These are phyloP conservation scores for Claviceps sp. DNA, from an alignment of 2,329 filamentous ascomycete species.

Conservation along the genomic window DNA sequence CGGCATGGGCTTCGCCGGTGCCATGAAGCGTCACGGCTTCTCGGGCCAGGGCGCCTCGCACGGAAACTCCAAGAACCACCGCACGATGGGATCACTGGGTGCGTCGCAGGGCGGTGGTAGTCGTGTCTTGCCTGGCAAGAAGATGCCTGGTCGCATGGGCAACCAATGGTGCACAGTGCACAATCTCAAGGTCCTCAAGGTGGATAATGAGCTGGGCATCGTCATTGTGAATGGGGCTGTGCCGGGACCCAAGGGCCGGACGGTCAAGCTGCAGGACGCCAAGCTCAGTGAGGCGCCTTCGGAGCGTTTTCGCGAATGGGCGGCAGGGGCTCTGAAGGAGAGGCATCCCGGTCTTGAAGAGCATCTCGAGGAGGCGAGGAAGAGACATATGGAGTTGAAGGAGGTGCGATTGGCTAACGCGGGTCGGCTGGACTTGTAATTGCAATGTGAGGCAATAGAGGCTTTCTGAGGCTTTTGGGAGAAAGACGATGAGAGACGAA, in stretches of 20 bases:
- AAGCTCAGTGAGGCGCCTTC: constrained; percentile 63
- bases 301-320: constrained; percentile 34
- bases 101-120: constrained; percentile 86
- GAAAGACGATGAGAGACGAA: too few relatives aligned
- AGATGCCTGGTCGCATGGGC: constrained; percentile 96
- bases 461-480: too few relatives aligned
- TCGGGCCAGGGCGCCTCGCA: constrained; percentile 79
- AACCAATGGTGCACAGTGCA: constrained; percentile 78
- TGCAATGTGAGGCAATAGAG: constrained; percentile 2
- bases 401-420: constrained; percentile 24
- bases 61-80: constrained; percentile 90
- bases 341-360: constrained; percentile 33
- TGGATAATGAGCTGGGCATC: constrained; percentile 76
- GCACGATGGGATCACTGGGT: constrained; percentile 80
- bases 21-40: constrained; percentile 95
- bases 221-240: constrained; percentile 80
- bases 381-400: constrained; percentile 41
- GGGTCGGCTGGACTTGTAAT: constrained; percentile 10
- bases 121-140: constrained; percentile 88
- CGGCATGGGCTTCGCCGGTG: constrained; percentile 90
- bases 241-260: constrained; percentile 73
- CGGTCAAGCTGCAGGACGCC: constrained; percentile 80
- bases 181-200: constrained; percentile 79
- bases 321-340: constrained; percentile 28
- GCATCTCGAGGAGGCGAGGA: constrained; percentile 34